A percentile compares a stretch with the other conserved stretches of the same genome.
Conservation (phyloP, 1,284 basidiomycete species). For the Cryptococcus depauperatus region DNA sequence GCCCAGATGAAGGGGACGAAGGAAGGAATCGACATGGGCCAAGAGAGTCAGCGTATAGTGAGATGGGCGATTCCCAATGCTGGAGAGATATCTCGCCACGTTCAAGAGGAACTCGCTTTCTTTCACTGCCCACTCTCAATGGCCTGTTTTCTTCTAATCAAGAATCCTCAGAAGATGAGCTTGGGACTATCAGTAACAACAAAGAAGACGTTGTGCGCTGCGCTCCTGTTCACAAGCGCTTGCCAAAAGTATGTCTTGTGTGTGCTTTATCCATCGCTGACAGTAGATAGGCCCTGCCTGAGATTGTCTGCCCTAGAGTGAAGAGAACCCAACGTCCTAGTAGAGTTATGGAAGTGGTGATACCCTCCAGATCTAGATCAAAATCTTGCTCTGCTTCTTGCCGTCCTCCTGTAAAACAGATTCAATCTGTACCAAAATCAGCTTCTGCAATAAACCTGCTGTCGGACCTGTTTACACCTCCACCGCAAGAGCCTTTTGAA, state of each 20-base stretch:
- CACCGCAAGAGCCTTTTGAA: constrained; percentile 2
- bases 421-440: neutral
- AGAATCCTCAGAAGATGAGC: constrained; percentile 12
- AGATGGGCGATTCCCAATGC: neutral
- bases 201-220: constrained; percentile 2
- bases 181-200: constrained; percentile 1
- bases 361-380: constrained; percentile 6
- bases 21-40: neutral
- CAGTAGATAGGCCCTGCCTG: neutral
- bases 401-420: neutral
- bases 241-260: neutral
- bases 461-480: constrained; percentile 7
- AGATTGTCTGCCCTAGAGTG: neutral
- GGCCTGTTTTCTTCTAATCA: constrained; percentile 10
- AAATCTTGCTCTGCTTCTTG: neutral
- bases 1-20: constrained; percentile 5
- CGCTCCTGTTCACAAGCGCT: neutral
- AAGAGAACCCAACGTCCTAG: neutral
- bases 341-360: constrained; percentile 8
- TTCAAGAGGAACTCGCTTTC: constrained; percentile 7
- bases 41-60: neutral
- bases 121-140: constrained; percentile 7
- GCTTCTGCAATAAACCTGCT: constrained; percentile 5
- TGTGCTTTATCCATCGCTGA: neutral
- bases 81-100: constrained; percentile 1